A percentile compares a stretch with the other conserved stretches of the same genome.
Evolutionary conservation across 129 eudicot species (phyloP).

Genomic region (Tanacetum coccineum): DNA sequence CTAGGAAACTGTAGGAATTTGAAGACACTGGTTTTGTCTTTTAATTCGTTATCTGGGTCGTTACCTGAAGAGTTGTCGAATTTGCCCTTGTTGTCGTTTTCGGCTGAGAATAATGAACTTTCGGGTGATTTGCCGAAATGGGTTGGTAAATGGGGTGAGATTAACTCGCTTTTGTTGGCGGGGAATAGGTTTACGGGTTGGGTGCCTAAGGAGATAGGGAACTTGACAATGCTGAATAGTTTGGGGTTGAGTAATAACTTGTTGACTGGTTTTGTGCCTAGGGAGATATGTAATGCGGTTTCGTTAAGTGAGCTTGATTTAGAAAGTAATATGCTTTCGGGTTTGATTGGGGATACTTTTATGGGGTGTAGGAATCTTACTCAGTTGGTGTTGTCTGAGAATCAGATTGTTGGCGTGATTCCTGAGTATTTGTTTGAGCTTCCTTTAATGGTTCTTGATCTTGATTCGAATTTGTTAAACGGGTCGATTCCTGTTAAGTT

Average conservation of each 20-base stretch:
- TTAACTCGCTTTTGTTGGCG: constrained; percentile 53
- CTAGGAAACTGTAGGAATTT: constrained; percentile 59
- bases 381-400: constrained; percentile 46
- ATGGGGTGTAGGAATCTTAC: constrained; percentile 53
- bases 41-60: constrained; percentile 58
- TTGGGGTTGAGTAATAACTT: constrained; percentile 53
- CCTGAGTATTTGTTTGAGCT: constrained; percentile 59
- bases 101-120: too few relatives aligned
- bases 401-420: constrained; percentile 49
- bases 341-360: constrained; percentile 64
- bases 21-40: constrained; percentile 57
- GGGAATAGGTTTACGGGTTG: constrained; percentile 54
- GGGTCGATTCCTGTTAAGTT: constrained; percentile 53
- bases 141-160: too few relatives aligned
- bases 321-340: constrained; percentile 48
- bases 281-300: constrained; percentile 57
- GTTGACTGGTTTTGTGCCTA: constrained; percentile 66
- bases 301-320: constrained; percentile 52
- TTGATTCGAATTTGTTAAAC: constrained; percentile 63
- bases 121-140: too few relatives aligned
- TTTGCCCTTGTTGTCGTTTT: constrained; percentile 37
- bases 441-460: constrained; percentile 60
- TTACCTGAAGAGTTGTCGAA: constrained; percentile 56
- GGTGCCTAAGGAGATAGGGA: constrained; percentile 69
- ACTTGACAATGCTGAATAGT: constrained; percentile 49